Evolutionary conservation across 2,329 filamentous ascomycete genomes (phyloP).

Genomic region (Niveomyces coronatus): DNA sequence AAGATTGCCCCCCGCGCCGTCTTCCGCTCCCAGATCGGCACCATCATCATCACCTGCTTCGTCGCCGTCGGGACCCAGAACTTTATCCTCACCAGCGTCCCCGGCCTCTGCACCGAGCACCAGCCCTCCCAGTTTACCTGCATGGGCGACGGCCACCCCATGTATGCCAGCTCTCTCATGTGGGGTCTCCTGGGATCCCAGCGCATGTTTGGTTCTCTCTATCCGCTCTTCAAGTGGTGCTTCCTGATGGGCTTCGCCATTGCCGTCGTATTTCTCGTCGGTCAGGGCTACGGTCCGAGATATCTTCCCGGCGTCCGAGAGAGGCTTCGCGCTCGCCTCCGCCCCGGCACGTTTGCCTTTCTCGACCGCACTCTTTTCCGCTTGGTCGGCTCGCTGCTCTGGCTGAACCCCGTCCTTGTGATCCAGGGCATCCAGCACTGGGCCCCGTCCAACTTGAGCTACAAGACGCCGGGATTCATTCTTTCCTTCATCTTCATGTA

Average conservation of each 20-base stretch:
- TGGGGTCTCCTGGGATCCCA: conserved; percentile 43
- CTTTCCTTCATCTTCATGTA: conserved; percentile 33
- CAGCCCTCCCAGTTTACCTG: conserved; percentile 36
- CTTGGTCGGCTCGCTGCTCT: conserved; percentile 27
- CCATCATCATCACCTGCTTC: conserved; percentile 35
- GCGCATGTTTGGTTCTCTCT: conserved; percentile 32
- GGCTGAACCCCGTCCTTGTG: conserved; percentile 30
- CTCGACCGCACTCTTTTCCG: conserved; percentile 28
- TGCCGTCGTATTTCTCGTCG: conserved; percentile 25
- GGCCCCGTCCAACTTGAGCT: conserved; percentile 31
- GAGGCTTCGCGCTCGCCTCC: conserved; percentile 20
- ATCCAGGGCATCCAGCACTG: conserved; percentile 33
- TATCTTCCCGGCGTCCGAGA: conserved; percentile 25
- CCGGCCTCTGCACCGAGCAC: conserved; percentile 19
- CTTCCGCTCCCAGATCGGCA: conserved; percentile 36
- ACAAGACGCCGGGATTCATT: conserved; percentile 32
- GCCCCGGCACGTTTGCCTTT: conserved; percentile 20
- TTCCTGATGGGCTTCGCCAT: conserved; percentile 30
- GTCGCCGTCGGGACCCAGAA: conserved; percentile 34
- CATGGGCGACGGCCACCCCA: conserved; percentile 36
- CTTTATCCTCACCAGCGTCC: conserved; percentile 29
- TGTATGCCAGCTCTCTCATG: conserved; percentile 33
- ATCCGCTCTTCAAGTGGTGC: conserved; percentile 33
- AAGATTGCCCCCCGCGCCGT: conserved; percentile 37
- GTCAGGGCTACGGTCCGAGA: conserved; percentile 23